Conservation (phyloP, 2,329 filamentous ascomycete genomes). For the Venturia aucupariae region DNA sequence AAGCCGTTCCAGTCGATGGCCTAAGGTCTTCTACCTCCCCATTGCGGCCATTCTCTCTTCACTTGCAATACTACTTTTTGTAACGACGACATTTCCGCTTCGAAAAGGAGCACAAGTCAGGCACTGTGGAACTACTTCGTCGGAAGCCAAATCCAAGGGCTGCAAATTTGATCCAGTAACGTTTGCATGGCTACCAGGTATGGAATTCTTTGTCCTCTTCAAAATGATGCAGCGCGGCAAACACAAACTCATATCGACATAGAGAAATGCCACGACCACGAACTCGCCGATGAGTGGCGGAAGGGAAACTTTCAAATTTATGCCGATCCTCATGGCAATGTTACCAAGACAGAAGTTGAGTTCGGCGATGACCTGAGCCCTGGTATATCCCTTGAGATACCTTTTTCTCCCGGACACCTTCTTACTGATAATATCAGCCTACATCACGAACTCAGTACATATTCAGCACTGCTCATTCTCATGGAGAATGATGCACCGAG, state of each 20-base stretch:
- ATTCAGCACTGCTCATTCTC: not conserved
- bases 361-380: not conserved
- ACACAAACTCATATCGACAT: not conserved
- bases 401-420: not conserved
- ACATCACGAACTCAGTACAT: not conserved
- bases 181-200: not conserved
- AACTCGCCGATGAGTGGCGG: not conserved
- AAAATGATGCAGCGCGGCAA: not conserved
- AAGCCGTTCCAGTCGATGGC: not conserved
- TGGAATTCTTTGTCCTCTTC: not conserved
- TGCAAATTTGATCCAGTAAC: not conserved
- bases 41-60: not conserved
- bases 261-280: not conserved
- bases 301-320: not conserved
- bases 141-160: not conserved
- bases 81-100: not conserved
- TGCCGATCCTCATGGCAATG: not conserved
- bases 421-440: not conserved
- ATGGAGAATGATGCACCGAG: not conserved
- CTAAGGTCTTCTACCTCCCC: not conserved
- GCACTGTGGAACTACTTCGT: not conserved
- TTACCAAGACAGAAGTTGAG: not conserved
- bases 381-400: not conserved
- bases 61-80: not conserved
- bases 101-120: not conserved